Conservation (phyloP, 2,329 filamentous ascomycete species). For the Plenodomus lindquistii region DNA sequence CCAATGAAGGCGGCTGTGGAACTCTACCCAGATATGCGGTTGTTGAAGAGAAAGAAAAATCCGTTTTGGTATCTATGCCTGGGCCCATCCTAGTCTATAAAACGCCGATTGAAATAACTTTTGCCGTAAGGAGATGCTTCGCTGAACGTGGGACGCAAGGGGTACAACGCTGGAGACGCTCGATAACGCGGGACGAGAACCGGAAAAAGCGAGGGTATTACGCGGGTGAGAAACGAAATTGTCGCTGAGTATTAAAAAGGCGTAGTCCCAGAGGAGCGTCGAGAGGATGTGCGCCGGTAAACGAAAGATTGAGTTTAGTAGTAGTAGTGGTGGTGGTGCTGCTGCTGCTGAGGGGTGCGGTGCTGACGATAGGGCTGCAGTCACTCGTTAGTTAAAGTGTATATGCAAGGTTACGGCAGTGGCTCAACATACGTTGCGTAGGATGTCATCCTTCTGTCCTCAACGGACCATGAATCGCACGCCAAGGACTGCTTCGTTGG, state of each 20-base stretch:
- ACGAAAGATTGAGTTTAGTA: constrained; percentile 1
- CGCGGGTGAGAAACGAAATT: constrained; percentile 39
- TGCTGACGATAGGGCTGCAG: constrained; percentile 29
- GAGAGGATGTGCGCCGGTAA: constrained; percentile 22
- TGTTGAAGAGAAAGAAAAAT: constrained; percentile 28
- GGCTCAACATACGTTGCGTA: constrained; percentile 40
- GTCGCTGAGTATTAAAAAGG: constrained; percentile 43
- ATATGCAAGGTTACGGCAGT: constrained; percentile 32
- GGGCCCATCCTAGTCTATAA: constrained; percentile 45
- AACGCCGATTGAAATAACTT: constrained; percentile 43
- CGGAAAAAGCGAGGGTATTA: constrained; percentile 43
- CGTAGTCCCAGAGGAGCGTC: constrained; percentile 32
- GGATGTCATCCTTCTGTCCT: constrained; percentile 37
- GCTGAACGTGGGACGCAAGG: constrained; percentile 37
- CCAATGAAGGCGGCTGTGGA: constrained; percentile 41
- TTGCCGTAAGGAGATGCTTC: constrained; percentile 41
- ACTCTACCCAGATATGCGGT: constrained; percentile 40
- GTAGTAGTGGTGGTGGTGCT: not conserved
- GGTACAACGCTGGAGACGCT: constrained; percentile 28
- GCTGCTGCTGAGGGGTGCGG: constrained; percentile 9
- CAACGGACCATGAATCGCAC: constrained; percentile 27
- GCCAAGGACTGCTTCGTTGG: not conserved
- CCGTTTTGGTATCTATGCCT: constrained; percentile 49
- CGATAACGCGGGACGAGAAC: constrained; percentile 25
- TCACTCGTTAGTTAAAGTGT: constrained; percentile 33